Evolutionary conservation across 2,329 filamentous ascomycete species (phyloP).

Genomic region (Apiospora hydei): DNA sequence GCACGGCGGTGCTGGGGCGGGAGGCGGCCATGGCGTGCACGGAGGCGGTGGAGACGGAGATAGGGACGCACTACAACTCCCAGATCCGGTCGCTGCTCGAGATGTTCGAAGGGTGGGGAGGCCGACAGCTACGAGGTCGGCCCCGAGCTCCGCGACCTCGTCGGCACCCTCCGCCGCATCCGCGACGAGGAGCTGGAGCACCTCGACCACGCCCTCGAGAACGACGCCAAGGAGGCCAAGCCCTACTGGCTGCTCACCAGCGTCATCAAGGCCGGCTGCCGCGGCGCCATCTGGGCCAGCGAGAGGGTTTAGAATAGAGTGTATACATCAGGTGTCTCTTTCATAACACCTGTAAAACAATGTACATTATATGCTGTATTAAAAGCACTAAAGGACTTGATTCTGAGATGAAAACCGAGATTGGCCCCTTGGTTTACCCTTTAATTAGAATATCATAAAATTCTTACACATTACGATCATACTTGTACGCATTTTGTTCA

Average conservation of each 20-base stretch:
- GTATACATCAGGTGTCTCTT: too few relatives aligned
- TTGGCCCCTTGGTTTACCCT: too few relatives aligned
- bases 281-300: constrained; percentile 91
- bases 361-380: neutral
- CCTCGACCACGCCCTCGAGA: constrained; percentile 90
- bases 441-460: too few relatives aligned
- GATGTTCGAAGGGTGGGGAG: constrained; percentile 80
- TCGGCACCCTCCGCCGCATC: constrained; percentile 80
- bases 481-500: neutral
- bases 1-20: constrained; percentile 84
- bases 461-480: too few relatives aligned
- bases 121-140: constrained; percentile 80
- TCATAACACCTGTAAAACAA: neutral
- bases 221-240: constrained; percentile 88
- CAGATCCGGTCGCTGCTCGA: constrained; percentile 84
- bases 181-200: constrained; percentile 97
- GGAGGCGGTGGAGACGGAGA: constrained; percentile 97
- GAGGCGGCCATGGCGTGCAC: constrained; percentile 99
- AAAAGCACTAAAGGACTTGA: neutral
- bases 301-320: constrained; percentile 65
- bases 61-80: constrained; percentile 92
- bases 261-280: constrained; percentile 87
- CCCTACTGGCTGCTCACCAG: constrained; percentile 90
- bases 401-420: neutral
- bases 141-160: constrained; percentile 75